Conservation (phyloP, 306 rosid species). For the Argentina anserina region DNA sequence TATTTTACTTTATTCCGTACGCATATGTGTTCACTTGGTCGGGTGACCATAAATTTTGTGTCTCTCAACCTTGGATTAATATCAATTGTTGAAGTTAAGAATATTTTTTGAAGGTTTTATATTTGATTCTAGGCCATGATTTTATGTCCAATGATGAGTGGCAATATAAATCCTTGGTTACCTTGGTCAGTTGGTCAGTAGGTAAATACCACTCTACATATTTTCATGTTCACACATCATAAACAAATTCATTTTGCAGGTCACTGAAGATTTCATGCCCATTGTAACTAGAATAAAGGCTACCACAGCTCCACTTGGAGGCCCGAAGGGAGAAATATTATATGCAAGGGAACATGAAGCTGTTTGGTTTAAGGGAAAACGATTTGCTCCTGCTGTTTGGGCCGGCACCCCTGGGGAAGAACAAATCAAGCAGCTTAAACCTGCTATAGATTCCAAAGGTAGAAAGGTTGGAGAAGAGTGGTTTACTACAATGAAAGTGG, state of each 20-base stretch:
- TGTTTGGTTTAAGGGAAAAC: conserved; percentile 94
- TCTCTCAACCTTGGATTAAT: too few relatives aligned
- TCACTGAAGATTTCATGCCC: conserved; percentile 78
- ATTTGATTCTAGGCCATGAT: too few relatives aligned
- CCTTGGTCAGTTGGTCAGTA: not conserved
- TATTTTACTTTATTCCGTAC: too few relatives aligned
- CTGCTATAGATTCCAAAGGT: conserved; percentile 92
- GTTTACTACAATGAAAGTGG: conserved; percentile 85
- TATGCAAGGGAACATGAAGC: conserved; percentile 88
- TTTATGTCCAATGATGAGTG: not conserved
- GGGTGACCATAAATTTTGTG: too few relatives aligned
- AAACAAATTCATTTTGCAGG: conserved; percentile 37
- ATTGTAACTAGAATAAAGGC: conserved; percentile 78
- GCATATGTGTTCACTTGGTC: too few relatives aligned
- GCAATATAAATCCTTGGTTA: not conserved
- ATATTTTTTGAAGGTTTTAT: too few relatives aligned
- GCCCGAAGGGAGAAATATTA: conserved; percentile 88
- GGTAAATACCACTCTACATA: not conserved
- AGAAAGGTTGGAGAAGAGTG: conserved; percentile 91
- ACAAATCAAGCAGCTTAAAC: conserved; percentile 77
- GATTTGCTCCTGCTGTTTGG: conserved; percentile 69
- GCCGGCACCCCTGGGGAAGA: conserved; percentile 80
- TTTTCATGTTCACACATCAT: conserved; percentile 4
- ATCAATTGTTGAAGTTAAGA: too few relatives aligned
- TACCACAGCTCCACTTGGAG: conserved; percentile 67